A percentile compares a stretch with the other conserved stretches of the same genome.
Conservation (phyloP, 768 basidiomycete genomes). For the Tricholoma flavovirens region DNA sequence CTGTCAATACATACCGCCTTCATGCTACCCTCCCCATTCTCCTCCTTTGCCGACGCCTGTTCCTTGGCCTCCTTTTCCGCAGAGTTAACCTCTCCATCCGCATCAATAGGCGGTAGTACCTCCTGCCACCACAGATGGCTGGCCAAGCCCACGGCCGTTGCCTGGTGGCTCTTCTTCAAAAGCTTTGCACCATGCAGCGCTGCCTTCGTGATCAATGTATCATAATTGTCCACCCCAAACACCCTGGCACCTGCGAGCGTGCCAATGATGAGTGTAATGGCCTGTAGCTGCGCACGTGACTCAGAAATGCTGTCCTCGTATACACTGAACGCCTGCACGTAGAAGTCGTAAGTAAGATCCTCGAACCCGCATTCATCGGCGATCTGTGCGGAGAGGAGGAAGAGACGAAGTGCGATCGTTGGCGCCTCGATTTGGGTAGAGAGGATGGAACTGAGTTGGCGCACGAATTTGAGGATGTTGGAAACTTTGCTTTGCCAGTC, state of each 20-base stretch:
- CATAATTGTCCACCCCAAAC: constrained; percentile 94
- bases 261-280: constrained; percentile 93
- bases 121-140: constrained; percentile 99
- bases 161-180: constrained; percentile 97
- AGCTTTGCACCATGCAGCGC: constrained; percentile 94
- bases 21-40: constrained; percentile 32
- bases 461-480: constrained; percentile 89
- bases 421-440: constrained; percentile 92
- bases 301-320: constrained; percentile 98
- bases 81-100: constrained; percentile 33
- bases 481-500: constrained; percentile 86
- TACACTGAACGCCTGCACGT: constrained; percentile 95
- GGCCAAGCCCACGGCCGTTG: constrained; percentile 88
- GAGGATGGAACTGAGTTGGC: constrained; percentile 89
- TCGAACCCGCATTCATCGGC: constrained; percentile 94
- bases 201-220: constrained; percentile 98
- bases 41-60: constrained; percentile 34
- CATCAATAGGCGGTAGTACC: constrained; percentile 31
- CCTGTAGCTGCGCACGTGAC: constrained; percentile 90
- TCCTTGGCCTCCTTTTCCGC: constrained; percentile 30
- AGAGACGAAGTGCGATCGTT: constrained; percentile 87
- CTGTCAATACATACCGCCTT: constrained; percentile 48
- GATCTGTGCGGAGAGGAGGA: constrained; percentile 93
- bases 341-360: constrained; percentile 95
- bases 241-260: constrained; percentile 84